Percentiles rank a stretch among this genome's conserved stretches.
Evolutionary conservation across 1,284 basidiomycete genomes (phyloP).

Genomic region (Retiboletus flavoniger): DNA sequence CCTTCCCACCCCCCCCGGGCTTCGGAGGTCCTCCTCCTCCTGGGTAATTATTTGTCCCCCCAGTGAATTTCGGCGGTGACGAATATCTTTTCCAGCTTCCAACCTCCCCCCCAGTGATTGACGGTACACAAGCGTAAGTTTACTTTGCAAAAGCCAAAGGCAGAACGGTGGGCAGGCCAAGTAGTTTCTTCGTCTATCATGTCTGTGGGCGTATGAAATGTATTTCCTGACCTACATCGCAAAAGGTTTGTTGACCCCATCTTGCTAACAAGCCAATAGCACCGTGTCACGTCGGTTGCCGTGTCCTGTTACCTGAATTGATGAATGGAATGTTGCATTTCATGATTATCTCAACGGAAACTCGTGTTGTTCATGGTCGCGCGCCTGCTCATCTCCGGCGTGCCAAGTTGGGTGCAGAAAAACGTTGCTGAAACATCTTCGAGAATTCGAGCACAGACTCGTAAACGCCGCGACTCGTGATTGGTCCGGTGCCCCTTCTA

Average conservation of each 20-base stretch:
- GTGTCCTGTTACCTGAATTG: constrained; percentile 19
- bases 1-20: constrained; percentile 77
- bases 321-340: constrained; percentile 25
- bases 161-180: constrained; percentile 26
- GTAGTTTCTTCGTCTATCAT: constrained; percentile 26
- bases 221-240: constrained; percentile 25
- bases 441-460: constrained; percentile 25
- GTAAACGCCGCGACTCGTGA: constrained; percentile 29
- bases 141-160: constrained; percentile 13
- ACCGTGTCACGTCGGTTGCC: constrained; percentile 22
- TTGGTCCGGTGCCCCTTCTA: constrained; percentile 30
- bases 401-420: constrained; percentile 23
- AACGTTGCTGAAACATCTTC: constrained; percentile 33
- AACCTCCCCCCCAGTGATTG: constrained; percentile 40
- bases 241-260: constrained; percentile 35
- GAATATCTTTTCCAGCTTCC: constrained; percentile 32
- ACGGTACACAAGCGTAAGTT: constrained; percentile 8
- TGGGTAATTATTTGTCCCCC: constrained; percentile 56
- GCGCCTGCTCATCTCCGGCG: constrained; percentile 30
- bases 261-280: constrained; percentile 27
- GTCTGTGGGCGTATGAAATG: constrained; percentile 25
- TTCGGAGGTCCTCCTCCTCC: constrained; percentile 78
- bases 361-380: constrained; percentile 19
- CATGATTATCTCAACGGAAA: constrained; percentile 13
- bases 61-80: constrained; percentile 11